Evolutionary conservation across 75 land plant genomes (phyloP), one percentile per base, ranked within the genome.

Genomic region (Larix kaempferi): DNA sequence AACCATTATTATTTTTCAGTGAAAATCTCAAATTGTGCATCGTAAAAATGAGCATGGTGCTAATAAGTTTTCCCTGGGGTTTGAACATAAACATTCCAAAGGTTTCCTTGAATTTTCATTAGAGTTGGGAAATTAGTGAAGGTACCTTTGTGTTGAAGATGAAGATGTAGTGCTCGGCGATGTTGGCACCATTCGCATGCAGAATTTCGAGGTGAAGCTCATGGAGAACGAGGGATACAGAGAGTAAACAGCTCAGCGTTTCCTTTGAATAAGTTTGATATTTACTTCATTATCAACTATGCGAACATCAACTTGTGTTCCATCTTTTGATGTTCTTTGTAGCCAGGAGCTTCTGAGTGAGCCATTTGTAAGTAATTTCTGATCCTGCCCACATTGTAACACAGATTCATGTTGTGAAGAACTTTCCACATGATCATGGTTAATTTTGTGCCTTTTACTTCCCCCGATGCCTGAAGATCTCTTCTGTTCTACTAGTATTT

Each of bases 101-200:
- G n/a, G n/a, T n/a, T n/a, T n/a, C n/a, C n/a, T 61, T 15, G 11
- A 61, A 16, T 6, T 23, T 61, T 23, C n/a, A 16, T 1, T 61
- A 15, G 14, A 12, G 16, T 37, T 21, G 2, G 54, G 2, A 49
- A 49, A 49, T 10, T 10, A 49, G 37, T 19, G 29, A 7, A 44
- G 19, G 14, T 59, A 86, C 91, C 90, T 88, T 84, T 59, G 91
- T 88, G 39, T 89, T 89, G 83, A 89, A 76, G 85, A 88, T 83
- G 76, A 81, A 88, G 59, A 89, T 78, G 75, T 80, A 66, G 63
- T 80, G 84, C 21, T 83, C 90, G 39, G 90, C 91, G 2, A 89
- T 80, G 60, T 39, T 85, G 56, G 85, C 90, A 13, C 87, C 90
- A 73, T 84, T 82, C 17, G 90, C 82, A 35, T 82, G 84, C 11